Evolutionary conservation across 2,329 filamentous ascomycete species (phyloP), one percentile per base, ranked within the genome.

Genomic region (Colletotrichum nymphaeae): DNA sequence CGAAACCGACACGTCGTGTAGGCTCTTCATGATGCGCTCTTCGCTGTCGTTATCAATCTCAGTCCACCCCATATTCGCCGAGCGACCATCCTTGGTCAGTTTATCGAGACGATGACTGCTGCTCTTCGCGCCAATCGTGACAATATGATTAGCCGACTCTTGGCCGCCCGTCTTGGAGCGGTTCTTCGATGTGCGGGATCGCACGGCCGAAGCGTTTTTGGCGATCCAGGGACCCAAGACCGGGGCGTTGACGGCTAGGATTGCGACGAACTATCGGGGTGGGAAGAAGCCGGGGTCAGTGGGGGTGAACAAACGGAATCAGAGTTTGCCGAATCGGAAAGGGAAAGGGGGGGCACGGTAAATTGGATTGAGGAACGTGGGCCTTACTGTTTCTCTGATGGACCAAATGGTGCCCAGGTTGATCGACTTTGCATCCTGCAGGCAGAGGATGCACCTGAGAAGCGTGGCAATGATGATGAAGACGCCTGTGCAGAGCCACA

Each of bases 391-490:
- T 28, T 80, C 78, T 0, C 78, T 77, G 5, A 80, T 77, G 1
- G 77, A 77, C 78, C 77, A 79, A 53, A 65, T 56, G 72, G 78
- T 80, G 42, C 79, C 73, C 0, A 76, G 78, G 1, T 77, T 72
- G 1, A 76, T 77, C 1, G 76, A 78, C 12, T 76, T 73, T 6
- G 76, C 76, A 3, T 76, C 72, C 5, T 77, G 75, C 0, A 79
- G 57, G 0, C 76, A 78, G 0, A 79, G 46, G 12, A 78, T 72
- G 4, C 76, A 73, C 0, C 76, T 74, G 11, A 73, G 79, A 16
- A 80, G 76, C 0, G 78, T 78, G 4, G 78, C 78, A 0, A 76
- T 63, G 2, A 80, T 80, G 1, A 80, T 78, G 60, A 80, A 80
- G 8, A 76, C 65, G 1, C 78, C 77, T 0, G 76, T 80, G 0